Conservation (phyloP, 1,139 yeast species). For the Schizosaccharomyces versatilis region DNA sequence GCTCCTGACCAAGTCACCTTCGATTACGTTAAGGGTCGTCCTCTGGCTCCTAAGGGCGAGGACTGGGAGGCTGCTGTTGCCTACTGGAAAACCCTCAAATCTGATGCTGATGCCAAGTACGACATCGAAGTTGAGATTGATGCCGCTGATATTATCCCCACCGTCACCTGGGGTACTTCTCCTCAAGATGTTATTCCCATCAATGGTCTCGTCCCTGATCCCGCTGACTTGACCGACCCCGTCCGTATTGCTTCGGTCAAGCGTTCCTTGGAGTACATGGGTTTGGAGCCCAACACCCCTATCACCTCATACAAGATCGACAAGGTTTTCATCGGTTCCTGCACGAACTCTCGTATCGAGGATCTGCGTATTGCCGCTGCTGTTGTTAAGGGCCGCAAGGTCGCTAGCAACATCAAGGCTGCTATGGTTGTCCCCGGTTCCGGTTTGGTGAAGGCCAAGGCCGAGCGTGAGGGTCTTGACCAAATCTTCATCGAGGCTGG, state of each 20-base stretch:
- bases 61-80: slow-evolving; percentile 72
- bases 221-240: slow-evolving; percentile 45
- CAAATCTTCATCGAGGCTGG: slow-evolving; percentile 81
- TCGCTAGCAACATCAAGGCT: slow-evolving; percentile 57
- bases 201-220: slow-evolving; percentile 77
- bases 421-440: slow-evolving; percentile 95
- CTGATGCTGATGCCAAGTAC: slow-evolving; percentile 76
- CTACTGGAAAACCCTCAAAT: slow-evolving; percentile 72
- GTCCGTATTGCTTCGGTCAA: slow-evolving; percentile 64
- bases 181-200: slow-evolving; percentile 97
- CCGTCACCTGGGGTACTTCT: slow-evolving; percentile 97
- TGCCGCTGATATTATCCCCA: slow-evolving; percentile 74
- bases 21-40: slow-evolving; percentile 75
- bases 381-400: slow-evolving; percentile 75
- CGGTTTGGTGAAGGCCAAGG: slow-evolving; percentile 77
- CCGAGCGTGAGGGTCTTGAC: slow-evolving; percentile 85
- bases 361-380: slow-evolving; percentile 89
- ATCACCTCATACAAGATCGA: slow-evolving; percentile 52
- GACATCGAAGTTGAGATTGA: slow-evolving; percentile 64
- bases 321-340: slow-evolving; percentile 91
- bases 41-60: slow-evolving; percentile 84
- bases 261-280: slow-evolving; percentile 82
- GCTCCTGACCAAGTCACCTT: slow-evolving; percentile 80
- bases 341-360: slow-evolving; percentile 94
- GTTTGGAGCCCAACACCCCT: slow-evolving; percentile 64